Evolutionary conservation across 2,329 filamentous ascomycete genomes (phyloP), one percentile per base, ranked within the genome.

Genomic region (Cryphonectria naterciae): DNA sequence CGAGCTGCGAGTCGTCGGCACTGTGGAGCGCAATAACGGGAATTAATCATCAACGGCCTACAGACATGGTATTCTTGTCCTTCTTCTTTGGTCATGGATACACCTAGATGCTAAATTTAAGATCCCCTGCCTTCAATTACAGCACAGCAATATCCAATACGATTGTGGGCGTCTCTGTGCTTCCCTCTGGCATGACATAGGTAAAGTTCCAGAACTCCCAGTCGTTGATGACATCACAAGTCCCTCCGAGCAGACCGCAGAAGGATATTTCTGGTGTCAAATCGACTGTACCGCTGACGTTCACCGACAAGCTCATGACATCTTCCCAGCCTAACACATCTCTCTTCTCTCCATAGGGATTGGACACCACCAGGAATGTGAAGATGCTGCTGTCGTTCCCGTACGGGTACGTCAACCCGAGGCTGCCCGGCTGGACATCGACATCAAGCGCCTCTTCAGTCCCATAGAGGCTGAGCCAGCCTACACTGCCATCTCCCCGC

Each of bases 371-470:
- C 2, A 86, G 74, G 35, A 89, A 81, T 1, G 81, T 83, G 75
- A 89, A 89, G 22, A 83, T 78, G 35, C 84, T 87, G 4, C 78
- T 79, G 0, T 79, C 75, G 60, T 84, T 86, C 1, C 87, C 88
- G 19, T 79, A 73, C 0, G 88, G 88, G 73, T 91, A 91, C 0
- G 83, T 83, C 2, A 91, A 76, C 15, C 81, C 82, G 8, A 91
- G 78, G 0, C 74, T 77, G 15, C 80, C 77, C 0, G 84, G 81
- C 2, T 79, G 77, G 0, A 86, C 83, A 37, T 81, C 76, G 0
- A 81, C 79, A 49, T 84, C 75, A 62, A 87, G 75, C 7, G 80
- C 77, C 43, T 75, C 77, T 70, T 85, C 81, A 0, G 80, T 81
- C 0, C 83, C 79, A 69, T 81, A 82, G 37, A 67, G 67, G 43